Evolutionary conservation across 2,329 filamentous ascomycete genomes (phyloP), one percentile per base, ranked within the genome.

Genomic region (Gremmenia infestans): DNA sequence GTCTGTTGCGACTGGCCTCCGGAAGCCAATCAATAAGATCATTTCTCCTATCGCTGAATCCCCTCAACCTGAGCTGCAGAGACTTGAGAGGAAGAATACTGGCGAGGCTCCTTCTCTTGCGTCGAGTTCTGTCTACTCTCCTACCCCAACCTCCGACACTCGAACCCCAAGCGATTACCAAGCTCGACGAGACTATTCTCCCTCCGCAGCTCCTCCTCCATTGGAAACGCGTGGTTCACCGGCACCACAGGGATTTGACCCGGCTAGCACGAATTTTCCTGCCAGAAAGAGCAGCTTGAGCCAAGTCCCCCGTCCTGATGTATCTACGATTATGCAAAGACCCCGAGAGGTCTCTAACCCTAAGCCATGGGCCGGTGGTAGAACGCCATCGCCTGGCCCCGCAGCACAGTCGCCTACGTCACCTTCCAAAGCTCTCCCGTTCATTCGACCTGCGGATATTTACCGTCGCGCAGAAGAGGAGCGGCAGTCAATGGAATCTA

Each of bases 381-480:
- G 55, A 51, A 56, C 66, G n/a, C 36, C 58, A 15, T 78, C 78
- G 7, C 76, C 77, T 7, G 67, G 69, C 46, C 69, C 63, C 53
- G 58, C 56, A 47, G 58, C 68, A 19, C 65, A 61, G 32, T 67
- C 73, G 17, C 63, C 72, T 32, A 63, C 68, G 50, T 72, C 72
- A n/a, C 52, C 63, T 1, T 68, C 73, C 50, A 85, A 85, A 63
- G 69, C 81, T 1, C 72, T 82, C 19, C 80, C 85, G 0, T 85
- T 93, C 62, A 78, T 91, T 54, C 79, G 88, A 39, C 88, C 90
- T 1, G 81, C 87, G 12, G 89, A 95, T 62, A 86, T 92, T 43
- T 92, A 93, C 69, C 86, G 81, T 66, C 82, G 87, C 5, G 78
- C 87, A 69, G 82, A 82, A 52, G 86, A 89, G 62, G 87, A 89